Percentiles rank a stretch among this genome's conserved stretches.
phyloP scores from a whole-genome alignment of 2,329 filamentous ascomycete species.

The Paecilomyces variotii region DNA sequence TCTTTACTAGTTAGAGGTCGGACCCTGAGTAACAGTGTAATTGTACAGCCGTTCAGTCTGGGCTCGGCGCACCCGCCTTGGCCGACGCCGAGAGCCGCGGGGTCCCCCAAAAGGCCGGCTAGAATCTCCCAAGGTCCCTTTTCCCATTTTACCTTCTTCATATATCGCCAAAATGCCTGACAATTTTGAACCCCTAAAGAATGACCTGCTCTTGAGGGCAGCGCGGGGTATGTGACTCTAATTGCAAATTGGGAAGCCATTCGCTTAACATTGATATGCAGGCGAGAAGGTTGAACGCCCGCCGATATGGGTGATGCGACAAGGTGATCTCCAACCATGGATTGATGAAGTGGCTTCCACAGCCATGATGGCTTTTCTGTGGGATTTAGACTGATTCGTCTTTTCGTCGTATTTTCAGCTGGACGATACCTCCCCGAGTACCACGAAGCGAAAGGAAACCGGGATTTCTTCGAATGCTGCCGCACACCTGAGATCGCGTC shows the following conservation, averaged over 20 bases:
- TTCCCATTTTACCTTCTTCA: conserved; percentile 1
- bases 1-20: too few relatives aligned
- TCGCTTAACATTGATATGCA: conserved; percentile 31
- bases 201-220: conserved; percentile 83
- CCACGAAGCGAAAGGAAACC: conserved; percentile 81
- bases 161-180: conserved; percentile 49
- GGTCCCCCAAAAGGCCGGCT: background rate
- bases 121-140: background rate
- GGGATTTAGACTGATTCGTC: conserved; percentile 4
- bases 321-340: conserved; percentile 54
- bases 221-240: conserved; percentile 60
- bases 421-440: conserved; percentile 97
- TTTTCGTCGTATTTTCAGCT: conserved; percentile 45
- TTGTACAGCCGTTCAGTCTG: too few relatives aligned
- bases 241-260: background rate
- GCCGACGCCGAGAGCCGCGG: background rate
- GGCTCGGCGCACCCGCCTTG: background rate
- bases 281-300: conserved; percentile 86
- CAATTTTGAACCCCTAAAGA: conserved; percentile 76
- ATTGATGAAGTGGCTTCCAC: background rate
- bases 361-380: background rate
- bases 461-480: conserved; percentile 98
- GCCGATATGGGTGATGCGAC: conserved; percentile 98
- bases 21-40: too few relatives aligned
- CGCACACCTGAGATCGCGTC: conserved; percentile 87